Conservation (phyloP, 371 early-diverging fungal species). For the Umbelopsis sp. region DNA sequence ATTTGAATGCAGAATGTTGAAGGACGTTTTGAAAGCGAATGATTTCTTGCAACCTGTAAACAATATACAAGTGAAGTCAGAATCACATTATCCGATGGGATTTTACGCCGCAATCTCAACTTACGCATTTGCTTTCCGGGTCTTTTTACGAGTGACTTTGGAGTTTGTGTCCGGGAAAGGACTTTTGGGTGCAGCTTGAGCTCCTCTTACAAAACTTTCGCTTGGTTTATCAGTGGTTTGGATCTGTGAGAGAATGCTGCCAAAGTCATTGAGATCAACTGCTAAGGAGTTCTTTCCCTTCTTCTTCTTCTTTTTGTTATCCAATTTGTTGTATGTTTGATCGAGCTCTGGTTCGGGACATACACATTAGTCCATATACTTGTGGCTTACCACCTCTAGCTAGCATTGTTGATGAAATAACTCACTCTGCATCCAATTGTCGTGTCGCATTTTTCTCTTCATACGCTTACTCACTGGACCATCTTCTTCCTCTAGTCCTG, state of each 20-base stretch:
- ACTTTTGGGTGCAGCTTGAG: slow-evolving; percentile 26
- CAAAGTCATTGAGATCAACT: slow-evolving; percentile 45
- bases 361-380: background rate
- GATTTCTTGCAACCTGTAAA: slow-evolving; percentile 63
- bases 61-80: background rate
- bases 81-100: background rate
- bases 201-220: slow-evolving; percentile 22
- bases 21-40: slow-evolving; percentile 73
- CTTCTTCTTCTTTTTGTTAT: slow-evolving; percentile 48
- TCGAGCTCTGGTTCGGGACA: slow-evolving; percentile 46
- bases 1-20: slow-evolving; percentile 69
- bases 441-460: slow-evolving; percentile 59
- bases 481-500: slow-evolving; percentile 30
- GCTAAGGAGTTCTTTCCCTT: slow-evolving; percentile 31
- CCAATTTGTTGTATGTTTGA: slow-evolving; percentile 49
- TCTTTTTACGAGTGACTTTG: slow-evolving; percentile 50
- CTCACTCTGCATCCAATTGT: slow-evolving; percentile 64
- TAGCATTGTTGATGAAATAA: background rate
- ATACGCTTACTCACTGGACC: slow-evolving; percentile 41
- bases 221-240: slow-evolving; percentile 28
- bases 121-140: slow-evolving; percentile 59
- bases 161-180: slow-evolving; percentile 32
- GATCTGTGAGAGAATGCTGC: slow-evolving; percentile 47
- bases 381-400: background rate
- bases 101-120: slow-evolving; percentile 18